phyloP scores from a whole-genome alignment of 2,329 filamentous ascomycete species.

The Epichloe aotearoae region DNA sequence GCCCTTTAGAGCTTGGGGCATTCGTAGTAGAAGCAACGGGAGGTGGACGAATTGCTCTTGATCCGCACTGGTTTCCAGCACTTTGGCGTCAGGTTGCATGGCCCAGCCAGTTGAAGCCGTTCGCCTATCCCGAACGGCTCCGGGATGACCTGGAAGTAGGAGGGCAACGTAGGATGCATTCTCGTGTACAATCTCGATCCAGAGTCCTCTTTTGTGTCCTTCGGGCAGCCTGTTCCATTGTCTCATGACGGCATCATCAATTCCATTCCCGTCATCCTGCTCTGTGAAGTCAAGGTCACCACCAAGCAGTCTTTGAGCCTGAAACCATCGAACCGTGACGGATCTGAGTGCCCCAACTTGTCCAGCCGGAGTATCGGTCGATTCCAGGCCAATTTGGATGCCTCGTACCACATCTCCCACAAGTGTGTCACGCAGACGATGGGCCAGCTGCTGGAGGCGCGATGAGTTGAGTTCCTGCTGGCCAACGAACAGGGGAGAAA shows the following conservation, averaged over 20 bases:
- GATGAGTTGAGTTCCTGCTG: constrained; percentile 21
- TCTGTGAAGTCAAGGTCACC: constrained; percentile 12
- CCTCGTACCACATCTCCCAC: constrained; percentile 48
- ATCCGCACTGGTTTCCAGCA: constrained; percentile 4
- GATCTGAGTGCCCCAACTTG: constrained; percentile 30
- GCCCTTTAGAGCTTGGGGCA: constrained; percentile 38
- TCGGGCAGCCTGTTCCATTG: constrained; percentile 10
- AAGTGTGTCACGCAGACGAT: constrained; percentile 38
- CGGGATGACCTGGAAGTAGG: constrained; percentile 28
- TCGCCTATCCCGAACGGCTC: constrained; percentile 4
- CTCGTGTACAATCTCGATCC: constrained; percentile 39
- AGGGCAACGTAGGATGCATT: constrained; percentile 37
- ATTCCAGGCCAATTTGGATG: constrained; percentile 37
- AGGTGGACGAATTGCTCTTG: constrained; percentile 29
- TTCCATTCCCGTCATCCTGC: constrained; percentile 8
- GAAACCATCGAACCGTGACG: constrained; percentile 36
- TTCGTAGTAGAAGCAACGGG: constrained; percentile 40
- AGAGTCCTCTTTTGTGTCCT: constrained; percentile 21
- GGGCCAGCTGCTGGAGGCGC: constrained; percentile 30
- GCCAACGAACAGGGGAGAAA: constrained; percentile 39
- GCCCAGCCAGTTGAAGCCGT: constrained; percentile 8
- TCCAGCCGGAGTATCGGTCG: constrained; percentile 25
- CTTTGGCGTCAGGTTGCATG: constrained; percentile 10
- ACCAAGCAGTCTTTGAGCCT: constrained; percentile 18
- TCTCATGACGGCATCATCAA: constrained; percentile 7